Conservation (phyloP, 768 basidiomycete species). For the Naganishia onofrii region DNA sequence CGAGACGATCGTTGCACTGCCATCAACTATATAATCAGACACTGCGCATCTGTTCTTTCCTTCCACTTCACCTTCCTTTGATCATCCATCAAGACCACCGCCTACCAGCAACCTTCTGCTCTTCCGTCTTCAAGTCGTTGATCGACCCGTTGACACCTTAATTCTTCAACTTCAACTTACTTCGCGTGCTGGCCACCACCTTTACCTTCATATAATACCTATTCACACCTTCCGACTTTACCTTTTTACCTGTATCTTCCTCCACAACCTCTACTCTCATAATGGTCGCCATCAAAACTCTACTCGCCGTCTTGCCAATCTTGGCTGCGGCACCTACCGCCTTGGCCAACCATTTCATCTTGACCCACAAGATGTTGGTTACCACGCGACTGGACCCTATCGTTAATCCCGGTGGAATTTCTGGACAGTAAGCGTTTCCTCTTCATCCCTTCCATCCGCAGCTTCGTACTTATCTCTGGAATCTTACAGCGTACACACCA, state of each 20-base stretch:
- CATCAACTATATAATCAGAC: slow-evolving; percentile 12
- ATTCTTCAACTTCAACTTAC: neutral
- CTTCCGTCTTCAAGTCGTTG: slow-evolving; percentile 16
- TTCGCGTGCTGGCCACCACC: slow-evolving; percentile 15
- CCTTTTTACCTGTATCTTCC: slow-evolving; percentile 12
- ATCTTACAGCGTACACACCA: slow-evolving; percentile 41
- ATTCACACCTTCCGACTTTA: slow-evolving; percentile 11
- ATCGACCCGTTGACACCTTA: slow-evolving; percentile 1
- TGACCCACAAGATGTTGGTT: slow-evolving; percentile 44
- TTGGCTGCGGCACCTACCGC: slow-evolving; percentile 19
- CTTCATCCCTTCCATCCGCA: neutral
- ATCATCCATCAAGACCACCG: slow-evolving; percentile 16
- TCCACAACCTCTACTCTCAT: neutral
- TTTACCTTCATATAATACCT: slow-evolving; percentile 15
- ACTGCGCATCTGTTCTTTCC: neutral
- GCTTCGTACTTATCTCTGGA: neutral
- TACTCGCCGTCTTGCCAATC: slow-evolving; percentile 21
- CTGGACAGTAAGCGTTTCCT: slow-evolving; percentile 29
- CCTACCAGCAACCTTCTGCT: neutral
- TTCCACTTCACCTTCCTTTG: neutral
- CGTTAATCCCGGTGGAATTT: slow-evolving; percentile 44
- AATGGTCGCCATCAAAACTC: slow-evolving; percentile 18
- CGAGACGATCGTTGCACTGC: neutral
- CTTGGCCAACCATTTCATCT: slow-evolving; percentile 42
- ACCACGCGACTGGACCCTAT: slow-evolving; percentile 51